Conservation (phyloP, 305 asterid genomes). For the Plantago lanceolata region DNA sequence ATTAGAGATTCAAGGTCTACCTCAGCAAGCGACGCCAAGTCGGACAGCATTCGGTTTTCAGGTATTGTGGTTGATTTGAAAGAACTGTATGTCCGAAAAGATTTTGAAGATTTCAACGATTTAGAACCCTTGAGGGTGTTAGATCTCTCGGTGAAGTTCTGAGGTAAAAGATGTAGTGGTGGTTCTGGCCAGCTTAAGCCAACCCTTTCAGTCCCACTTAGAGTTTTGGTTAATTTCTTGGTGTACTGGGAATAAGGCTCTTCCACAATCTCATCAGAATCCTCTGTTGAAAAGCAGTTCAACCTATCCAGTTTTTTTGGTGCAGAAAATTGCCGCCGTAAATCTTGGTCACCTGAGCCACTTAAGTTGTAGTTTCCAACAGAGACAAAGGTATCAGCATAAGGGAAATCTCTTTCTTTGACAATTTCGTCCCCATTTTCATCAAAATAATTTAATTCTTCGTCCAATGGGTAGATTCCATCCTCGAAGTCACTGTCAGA, state of each 20-base stretch:
- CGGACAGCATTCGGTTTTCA: constrained; percentile 36
- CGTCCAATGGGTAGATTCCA: constrained; percentile 62
- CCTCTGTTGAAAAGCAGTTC: constrained; percentile 50
- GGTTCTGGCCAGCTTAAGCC: constrained; percentile 97
- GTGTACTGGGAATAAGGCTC: constrained; percentile 29
- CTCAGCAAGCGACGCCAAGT: constrained; percentile 47
- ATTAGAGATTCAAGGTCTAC: constrained; percentile 70
- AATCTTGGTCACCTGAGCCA: constrained; percentile 30
- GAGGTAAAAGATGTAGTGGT: constrained; percentile 61
- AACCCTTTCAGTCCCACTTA: constrained; percentile 71
- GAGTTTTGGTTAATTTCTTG: constrained; percentile 41
- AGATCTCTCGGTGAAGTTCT: constrained; percentile 47
- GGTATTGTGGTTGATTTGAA: constrained; percentile 37
- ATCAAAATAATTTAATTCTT: constrained; percentile 36
- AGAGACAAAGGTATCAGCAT: constrained; percentile 28
- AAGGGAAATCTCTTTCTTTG: constrained; percentile 22
- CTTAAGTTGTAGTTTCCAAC: constrained; percentile 21
- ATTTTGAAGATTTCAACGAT: constrained; percentile 53
- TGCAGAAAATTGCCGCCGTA: constrained; percentile 44
- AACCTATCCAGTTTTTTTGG: constrained; percentile 46
- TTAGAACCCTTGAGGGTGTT: constrained; percentile 43
- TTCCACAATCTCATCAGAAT: constrained; percentile 37
- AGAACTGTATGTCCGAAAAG: constrained; percentile 52
- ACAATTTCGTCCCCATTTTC: constrained; percentile 28
- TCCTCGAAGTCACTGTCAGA: constrained; percentile 79